Evolutionary conservation across 306 rosid species (phyloP), one percentile per base, ranked within the genome.

Genomic region (Vigna reflexopilosa): DNA sequence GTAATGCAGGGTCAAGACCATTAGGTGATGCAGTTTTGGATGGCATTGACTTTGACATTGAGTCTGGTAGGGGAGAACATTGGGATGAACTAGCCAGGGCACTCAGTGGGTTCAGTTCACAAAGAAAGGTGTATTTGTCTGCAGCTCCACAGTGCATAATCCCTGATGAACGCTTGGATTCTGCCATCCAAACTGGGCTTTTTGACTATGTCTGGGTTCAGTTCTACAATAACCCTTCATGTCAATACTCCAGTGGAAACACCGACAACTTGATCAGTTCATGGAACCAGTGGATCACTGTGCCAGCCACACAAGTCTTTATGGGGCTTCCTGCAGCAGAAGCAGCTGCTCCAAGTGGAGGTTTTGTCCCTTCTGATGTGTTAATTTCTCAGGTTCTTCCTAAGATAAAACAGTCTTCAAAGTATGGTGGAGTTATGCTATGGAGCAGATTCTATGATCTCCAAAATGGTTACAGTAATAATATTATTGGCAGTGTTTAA

Each of bases 1-100:
- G 7, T 5, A 58, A 58, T 24, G 26, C 64, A 58, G 64, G 15
- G 4, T 59, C 67, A 13, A 4, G 67, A 12, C 67, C 67, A 13
- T 14, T 59, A 59, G 67, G 67, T 5, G 9, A 30, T 14, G 67
- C 40, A 28, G 10, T 28, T 2, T 30, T 59, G 22, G 89, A 90
- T 34, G 94, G 91, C 4, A 62, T 90, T 5, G 91, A 89, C 73
- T 87, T 89, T 61, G 91, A 87, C 68, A 89, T 87, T n/a, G 91
- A 82, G n/a, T 1, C 71, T 0, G 87, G 83, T 15, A 28, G 48
- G 0, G 50, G 49, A 1, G 86, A 80, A 22, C 77, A 70, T 56
- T 89, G 80, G 67, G 89, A 85, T 70, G 86, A 70, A 1, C 84
- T 89, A 0, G 93, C 88, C 0, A 67, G 13, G 13, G 62, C 83